A percentile compares a stretch with the other conserved stretches of the same genome.
Evolutionary conservation across 345 rosid genomes (phyloP).

Genomic region (Cardamine occulta): DNA sequence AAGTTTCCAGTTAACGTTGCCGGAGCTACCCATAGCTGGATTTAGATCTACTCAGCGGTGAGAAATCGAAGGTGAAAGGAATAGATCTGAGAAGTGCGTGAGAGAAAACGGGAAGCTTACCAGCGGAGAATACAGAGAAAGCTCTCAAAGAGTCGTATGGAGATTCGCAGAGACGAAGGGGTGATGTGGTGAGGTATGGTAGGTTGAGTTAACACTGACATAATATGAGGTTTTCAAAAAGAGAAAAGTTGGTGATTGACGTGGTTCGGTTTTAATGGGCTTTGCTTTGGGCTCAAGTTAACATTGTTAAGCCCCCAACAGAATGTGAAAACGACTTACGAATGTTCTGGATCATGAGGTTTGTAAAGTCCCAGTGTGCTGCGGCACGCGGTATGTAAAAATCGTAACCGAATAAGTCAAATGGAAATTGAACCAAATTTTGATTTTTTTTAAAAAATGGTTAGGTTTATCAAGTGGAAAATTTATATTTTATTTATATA

Average conservation of each 20-base stretch:
- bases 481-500: too few species aligned
- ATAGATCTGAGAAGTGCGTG: conserved; percentile 23
- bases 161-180: conserved; percentile 28
- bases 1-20: conserved; percentile 60
- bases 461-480: neutral
- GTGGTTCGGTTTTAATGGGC: conserved; percentile 25
- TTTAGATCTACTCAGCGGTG: conserved; percentile 14
- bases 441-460: neutral
- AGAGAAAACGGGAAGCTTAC: conserved; percentile 24
- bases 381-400: neutral
- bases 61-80: neutral
- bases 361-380: neutral
- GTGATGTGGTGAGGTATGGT: conserved; percentile 37
- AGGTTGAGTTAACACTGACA: conserved; percentile 18
- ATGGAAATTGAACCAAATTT: neutral
- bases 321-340: neutral
- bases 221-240: conserved; percentile 19
- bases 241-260: conserved; percentile 23
- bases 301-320: neutral
- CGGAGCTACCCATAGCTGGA: conserved; percentile 64
- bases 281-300: conserved; percentile 40
- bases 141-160: conserved; percentile 24
- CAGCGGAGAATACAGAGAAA: conserved; percentile 40
- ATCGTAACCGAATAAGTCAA: neutral
- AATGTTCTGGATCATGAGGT: conserved; percentile 16